These are phyloP conservation scores for Tetrahymena malaccensis DNA, from an alignment of 73 alveolate genomes.

Conservation along the genomic window DNA sequence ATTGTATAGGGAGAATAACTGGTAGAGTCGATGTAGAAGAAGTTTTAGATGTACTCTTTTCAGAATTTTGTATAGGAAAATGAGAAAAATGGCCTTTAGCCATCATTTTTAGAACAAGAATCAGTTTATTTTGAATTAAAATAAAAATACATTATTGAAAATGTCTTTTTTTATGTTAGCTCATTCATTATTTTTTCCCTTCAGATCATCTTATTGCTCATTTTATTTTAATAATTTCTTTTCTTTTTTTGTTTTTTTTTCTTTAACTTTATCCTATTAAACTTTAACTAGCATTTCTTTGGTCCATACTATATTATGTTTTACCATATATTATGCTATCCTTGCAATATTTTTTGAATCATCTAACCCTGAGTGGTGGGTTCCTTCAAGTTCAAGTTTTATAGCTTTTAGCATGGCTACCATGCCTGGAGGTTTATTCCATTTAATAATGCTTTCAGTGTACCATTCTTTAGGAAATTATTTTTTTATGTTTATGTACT, in stretches of 20 bases:
- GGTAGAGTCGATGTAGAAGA: conserved; percentile 44
- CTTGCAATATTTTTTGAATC: conserved; percentile 54
- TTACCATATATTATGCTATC: neutral
- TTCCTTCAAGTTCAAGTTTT: conserved; percentile 42
- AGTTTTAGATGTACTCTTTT: conserved; percentile 28
- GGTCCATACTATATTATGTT: neutral
- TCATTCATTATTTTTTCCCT: neutral
- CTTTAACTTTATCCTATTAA: neutral
- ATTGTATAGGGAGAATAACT: conserved; percentile 36
- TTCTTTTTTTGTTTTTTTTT: neutral
- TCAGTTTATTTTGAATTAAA: too few relatives aligned
- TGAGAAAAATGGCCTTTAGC: neutral
- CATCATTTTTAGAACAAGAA: too few relatives aligned
- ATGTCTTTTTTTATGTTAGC: neutral
- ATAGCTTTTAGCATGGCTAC: conserved; percentile 45
- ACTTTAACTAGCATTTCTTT: neutral
- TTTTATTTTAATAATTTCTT: neutral
- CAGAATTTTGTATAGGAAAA: conserved; percentile 45
- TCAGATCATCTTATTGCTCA: neutral
- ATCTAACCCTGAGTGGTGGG: conserved; percentile 67
- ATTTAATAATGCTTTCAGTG: neutral
- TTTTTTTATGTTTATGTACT: conserved; percentile 57
- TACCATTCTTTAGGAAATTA: conserved; percentile 42
- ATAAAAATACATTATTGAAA: too few relatives aligned
- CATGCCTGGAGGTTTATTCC: conserved; percentile 43